Evolutionary conservation across 441 rosid species (phyloP).

Genomic region (Pelargonium myrrhifolium): DNA sequence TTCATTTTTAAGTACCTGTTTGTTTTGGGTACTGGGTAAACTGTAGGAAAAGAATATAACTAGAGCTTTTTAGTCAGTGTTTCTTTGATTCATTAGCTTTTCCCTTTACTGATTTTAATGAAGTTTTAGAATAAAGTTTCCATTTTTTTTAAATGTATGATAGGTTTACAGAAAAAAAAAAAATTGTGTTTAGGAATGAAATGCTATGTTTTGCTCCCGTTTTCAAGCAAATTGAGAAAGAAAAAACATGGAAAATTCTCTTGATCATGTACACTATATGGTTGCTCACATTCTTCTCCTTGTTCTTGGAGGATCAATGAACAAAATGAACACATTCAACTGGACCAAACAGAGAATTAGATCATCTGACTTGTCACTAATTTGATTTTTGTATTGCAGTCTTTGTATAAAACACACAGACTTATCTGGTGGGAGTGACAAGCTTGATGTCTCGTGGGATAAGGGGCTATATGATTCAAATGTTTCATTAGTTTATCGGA

Average conservation of each 20-base stretch:
- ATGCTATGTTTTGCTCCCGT: background rate
- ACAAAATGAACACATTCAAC: background rate
- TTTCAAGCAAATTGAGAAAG: no score
- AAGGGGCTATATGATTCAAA: conserved; percentile 88
- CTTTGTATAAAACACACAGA: conserved; percentile 90
- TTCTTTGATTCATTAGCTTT: background rate
- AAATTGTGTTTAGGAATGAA: background rate
- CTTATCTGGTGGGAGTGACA: conserved; percentile 96
- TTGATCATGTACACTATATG: background rate
- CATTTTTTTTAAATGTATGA: background rate
- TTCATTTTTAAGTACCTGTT: background rate
- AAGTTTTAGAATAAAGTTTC: background rate
- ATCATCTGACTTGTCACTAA: conserved; percentile 7
- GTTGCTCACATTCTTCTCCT: background rate
- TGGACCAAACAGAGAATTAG: conserved; percentile 1
- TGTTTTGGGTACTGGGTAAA: conserved; percentile 3
- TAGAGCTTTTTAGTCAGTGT: background rate
- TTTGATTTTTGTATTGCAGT: conserved; percentile 38
- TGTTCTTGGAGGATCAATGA: background rate
- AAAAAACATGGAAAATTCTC: background rate
- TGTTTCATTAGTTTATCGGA: conserved; percentile 64
- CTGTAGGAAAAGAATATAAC: background rate
- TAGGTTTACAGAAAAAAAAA: background rate
- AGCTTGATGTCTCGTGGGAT: conserved; percentile 92
- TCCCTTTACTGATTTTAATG: background rate